Evolutionary conservation across 2,329 filamentous ascomycete genomes (phyloP), one percentile per base, ranked within the genome.

Genomic region (Berkeleyomyces rouxiae): DNA sequence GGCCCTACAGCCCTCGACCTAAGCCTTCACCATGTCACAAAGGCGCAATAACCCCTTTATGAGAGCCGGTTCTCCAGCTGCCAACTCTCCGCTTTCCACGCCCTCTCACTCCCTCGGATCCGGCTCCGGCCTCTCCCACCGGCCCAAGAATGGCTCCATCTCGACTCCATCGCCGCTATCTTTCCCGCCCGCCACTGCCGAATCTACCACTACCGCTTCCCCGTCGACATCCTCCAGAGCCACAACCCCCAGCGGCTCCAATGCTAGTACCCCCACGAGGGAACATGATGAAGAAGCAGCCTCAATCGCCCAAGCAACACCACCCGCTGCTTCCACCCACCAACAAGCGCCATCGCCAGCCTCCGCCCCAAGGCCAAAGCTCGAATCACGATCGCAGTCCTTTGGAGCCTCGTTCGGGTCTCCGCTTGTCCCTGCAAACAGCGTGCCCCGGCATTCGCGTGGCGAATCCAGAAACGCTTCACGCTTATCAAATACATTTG

Each of bases 31-130:
- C n/a, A 63, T 63, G 61, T 82, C 85, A 68, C 82, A 86, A 71
- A 88, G 85, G 77, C 85, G 90, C 69, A 87, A 84, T 71, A 92
- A 89, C 74, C 87, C 88, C 13, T 95, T 96, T 71, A 79, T 80
- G 65, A 82, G 89, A 70, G 83, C 83, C 61, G 76, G 79, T 53
- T 86, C 87, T 13, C 79, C 85, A n/a, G 33, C 55, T n/a, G 58
- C 63, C 57, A 47, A 47, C 33, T 43, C 61, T 58, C 47, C 60
- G 57, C 42, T 53, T 4, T 46, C 60, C 10, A 47, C 61, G 36
- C 40, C 61, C 13, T 58, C 51, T 7, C 42, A 49, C 31, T 87
- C 88, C 40, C 81, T 86, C 49, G 79, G 76, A 59, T 78, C 83
- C 31, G 47, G 47, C 7, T 53, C 49, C 33, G 49, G 72, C 58